These are phyloP conservation scores for Eucalyptus microcorys DNA, from an alignment of 345 rosid genomes.

Conservation along the genomic window DNA sequence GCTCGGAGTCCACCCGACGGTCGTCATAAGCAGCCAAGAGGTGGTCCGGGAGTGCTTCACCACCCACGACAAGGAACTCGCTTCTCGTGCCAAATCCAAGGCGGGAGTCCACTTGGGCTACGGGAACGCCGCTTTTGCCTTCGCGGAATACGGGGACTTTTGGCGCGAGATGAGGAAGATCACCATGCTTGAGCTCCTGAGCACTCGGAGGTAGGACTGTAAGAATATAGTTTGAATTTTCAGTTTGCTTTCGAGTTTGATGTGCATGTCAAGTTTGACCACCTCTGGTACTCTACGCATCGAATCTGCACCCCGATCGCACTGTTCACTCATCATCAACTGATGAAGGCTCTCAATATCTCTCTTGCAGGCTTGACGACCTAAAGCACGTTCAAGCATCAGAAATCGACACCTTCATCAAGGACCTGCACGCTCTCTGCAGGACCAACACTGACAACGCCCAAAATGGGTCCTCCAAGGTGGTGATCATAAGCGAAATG, in stretches of 20 bases:
- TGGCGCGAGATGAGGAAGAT: conserved; percentile 61
- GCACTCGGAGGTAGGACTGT: conserved; percentile 33
- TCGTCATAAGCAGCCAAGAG: conserved; percentile 33
- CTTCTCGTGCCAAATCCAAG: conserved; percentile 35
- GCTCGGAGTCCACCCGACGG: conserved; percentile 15
- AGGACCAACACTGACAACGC: neutral
- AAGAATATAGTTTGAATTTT: neutral
- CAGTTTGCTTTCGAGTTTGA: neutral
- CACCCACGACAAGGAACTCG: conserved; percentile 35
- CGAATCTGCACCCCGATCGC: neutral
- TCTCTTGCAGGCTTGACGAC: neutral
- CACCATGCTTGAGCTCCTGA: conserved; percentile 37
- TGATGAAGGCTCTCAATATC: neutral
- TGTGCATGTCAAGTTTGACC: neutral
- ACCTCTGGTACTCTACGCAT: neutral
- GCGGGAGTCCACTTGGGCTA: conserved; percentile 45
- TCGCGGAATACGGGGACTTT: conserved; percentile 50
- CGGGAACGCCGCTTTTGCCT: conserved; percentile 25
- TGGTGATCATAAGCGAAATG: conserved; percentile 9
- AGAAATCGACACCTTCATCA: conserved; percentile 25
- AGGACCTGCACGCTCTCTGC: conserved; percentile 11
- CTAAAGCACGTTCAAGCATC: conserved; percentile 21
- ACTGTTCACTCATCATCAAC: neutral
- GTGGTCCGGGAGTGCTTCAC: conserved; percentile 33
- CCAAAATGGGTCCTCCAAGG: neutral